Evolutionary conservation across 1,139 yeast genomes (phyloP), one percentile per base, ranked within the genome.

Genomic region (Trichomonascaceae sp.): DNA sequence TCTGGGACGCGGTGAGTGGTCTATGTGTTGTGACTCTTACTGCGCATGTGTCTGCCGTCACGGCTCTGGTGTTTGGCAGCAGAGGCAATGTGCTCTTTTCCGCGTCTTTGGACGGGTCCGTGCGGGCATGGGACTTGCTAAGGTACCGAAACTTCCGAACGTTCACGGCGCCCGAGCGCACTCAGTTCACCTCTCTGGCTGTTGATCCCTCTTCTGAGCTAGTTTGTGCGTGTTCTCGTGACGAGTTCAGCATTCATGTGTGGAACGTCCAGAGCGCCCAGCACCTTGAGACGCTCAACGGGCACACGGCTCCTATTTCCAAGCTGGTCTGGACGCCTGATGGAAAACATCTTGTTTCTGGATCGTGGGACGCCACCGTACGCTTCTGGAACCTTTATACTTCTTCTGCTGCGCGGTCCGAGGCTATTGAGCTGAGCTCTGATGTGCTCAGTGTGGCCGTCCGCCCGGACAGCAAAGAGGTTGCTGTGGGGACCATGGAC

Each of bases 211-310:
- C 94, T 54, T 98, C 97, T 17, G 98, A 92, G 57, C 76, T 92
- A 35, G 89, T 92, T 5, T 87, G 92, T 50, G 98, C 97, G 2
- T 96, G 97, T 2, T 81, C 96, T 4, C 67, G 77, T 33, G 96
- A 87, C 52, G 79, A 78, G 41, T 89, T 76, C 57, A 95, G 82
- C 43, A 80, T 89, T 36, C 87, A 80, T 52, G 81, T 89, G 27
- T 89, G 99, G 99, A 84, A 95, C 8, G 96, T 92, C 1, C 98
- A 89, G 61, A 87, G 96, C 0, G 80, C 93, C 1, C 96, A 87
- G 54, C 62, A 89, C 32, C 66, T 89, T 37, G 98, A 92, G 51
- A 70, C 82, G 16, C 65, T 89, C 33, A 65, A 89, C 4, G 98
- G 97, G 4, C 99, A 89, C 55, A 93, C 82, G 48, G 99, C 96